Base-by-base conservation (phyloP, 169 alveolate genomes). In the Perkinsus olseni region DNA sequence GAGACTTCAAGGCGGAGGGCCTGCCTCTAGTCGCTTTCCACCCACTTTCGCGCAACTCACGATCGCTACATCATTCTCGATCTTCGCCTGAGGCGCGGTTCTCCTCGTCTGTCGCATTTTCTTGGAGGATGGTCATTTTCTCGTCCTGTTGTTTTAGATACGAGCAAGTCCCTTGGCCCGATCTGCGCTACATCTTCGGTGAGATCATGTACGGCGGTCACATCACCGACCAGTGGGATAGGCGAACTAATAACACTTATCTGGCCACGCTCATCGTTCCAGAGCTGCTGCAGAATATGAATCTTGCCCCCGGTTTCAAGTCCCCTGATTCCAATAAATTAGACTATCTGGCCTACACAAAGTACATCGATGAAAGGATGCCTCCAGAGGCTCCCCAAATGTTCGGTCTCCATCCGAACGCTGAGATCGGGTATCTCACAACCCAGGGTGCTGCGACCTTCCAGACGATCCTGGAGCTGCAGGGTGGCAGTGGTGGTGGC, bases 171-270 rank as follows among this genome's bases (percentile, higher is more conserved):
- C 99, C 99, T 28, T 98, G 98, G 96, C 99, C 97, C 92, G 99
- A 98, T 95, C 97, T 98, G 40, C 96, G 98, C 90, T 98, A 98
- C 95, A 95, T 98, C 90, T 97, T 97, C 94, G 99, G 99, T 40
- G 99, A 98, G 96, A 98, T 98, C 94, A 98, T 98, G 99, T 98
- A 98, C 95, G 99, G 99, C 34, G 99, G 99, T 38, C 99, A 98
- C 94, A 98, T 98, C 94, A 98, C 99, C 17, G 99, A 98, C 94
- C 97, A 97, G 93, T 98, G 99, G 98, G 99, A 98, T 92, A 97
- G 99, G 95, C 97, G 99, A 93, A 98, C 98, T 36, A 97, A 97
- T 96, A 98, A 97, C 95, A 98, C 99, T 39, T 98, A 98, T 95
- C 95, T 97, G 93, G 97, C 95, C 92, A 98, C 97, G 24, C 94